Evolutionary conservation across 148 eudicot genomes (phyloP).

Genomic region (Mesembryanthemum crystallinum): DNA sequence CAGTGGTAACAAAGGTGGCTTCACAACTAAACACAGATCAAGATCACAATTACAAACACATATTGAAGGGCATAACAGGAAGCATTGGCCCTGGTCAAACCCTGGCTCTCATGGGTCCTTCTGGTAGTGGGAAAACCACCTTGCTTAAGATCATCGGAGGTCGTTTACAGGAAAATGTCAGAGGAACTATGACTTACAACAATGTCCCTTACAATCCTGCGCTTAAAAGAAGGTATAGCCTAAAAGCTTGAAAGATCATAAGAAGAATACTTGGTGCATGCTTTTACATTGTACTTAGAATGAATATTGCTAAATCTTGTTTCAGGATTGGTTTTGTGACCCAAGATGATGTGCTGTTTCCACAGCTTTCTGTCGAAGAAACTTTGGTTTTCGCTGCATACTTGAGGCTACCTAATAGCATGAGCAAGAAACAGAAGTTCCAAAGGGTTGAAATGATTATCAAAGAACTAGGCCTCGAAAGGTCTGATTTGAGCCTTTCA

Average conservation of each 20-base stretch:
- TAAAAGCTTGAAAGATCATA: neutral
- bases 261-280: neutral
- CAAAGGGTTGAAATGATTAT: constrained; percentile 77
- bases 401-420: constrained; percentile 78
- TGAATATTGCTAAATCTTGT: constrained; percentile 4
- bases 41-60: constrained; percentile 64
- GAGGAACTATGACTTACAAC: constrained; percentile 76
- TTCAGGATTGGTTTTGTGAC: constrained; percentile 92
- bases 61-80: constrained; percentile 87
- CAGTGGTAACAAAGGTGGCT: constrained; percentile 61
- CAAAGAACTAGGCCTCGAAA: constrained; percentile 88
- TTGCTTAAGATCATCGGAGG: constrained; percentile 79
- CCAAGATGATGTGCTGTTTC: constrained; percentile 92
- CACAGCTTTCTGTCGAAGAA: constrained; percentile 90
- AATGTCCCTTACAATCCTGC: constrained; percentile 71
- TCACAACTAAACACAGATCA: constrained; percentile 48
- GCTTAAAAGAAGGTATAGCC: constrained; percentile 72
- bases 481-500: constrained; percentile 50
- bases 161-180: constrained; percentile 67
- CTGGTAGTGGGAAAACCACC: constrained; percentile 98
- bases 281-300: neutral
- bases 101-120: constrained; percentile 96
- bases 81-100: constrained; percentile 88
- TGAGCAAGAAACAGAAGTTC: constrained; percentile 73
- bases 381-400: constrained; percentile 85